Conservation (phyloP, 2,329 filamentous ascomycete genomes). For the Aotearoamyces nothofagi region DNA sequence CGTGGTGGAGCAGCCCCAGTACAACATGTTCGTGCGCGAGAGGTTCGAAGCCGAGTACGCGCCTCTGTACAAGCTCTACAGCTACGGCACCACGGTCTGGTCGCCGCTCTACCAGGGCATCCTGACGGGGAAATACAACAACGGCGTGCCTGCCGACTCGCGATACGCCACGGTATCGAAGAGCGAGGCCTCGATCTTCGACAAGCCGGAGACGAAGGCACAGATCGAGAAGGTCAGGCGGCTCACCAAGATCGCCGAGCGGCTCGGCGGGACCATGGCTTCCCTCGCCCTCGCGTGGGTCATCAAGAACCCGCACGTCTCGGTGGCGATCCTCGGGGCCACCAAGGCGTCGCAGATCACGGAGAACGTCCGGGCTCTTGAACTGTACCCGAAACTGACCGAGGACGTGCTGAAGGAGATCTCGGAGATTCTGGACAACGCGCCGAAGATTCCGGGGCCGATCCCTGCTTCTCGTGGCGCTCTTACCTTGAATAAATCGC, state of each 20-base stretch:
- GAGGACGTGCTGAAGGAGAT: conserved; percentile 34
- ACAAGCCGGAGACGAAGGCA: conserved; percentile 22
- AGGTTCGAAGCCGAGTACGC: conserved; percentile 44
- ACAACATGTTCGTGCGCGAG: conserved; percentile 44
- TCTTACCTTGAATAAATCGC: conserved; percentile 9
- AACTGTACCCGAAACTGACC: conserved; percentile 31
- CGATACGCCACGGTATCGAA: conserved; percentile 41
- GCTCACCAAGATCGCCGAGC: conserved; percentile 36
- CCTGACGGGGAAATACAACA: conserved; percentile 48
- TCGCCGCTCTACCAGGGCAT: conserved; percentile 42
- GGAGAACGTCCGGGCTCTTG: conserved; percentile 32
- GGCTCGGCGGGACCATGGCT: conserved; percentile 35
- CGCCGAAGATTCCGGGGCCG: conserved; percentile 12
- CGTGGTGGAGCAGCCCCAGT: conserved; percentile 47
- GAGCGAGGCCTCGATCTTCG: conserved; percentile 38
- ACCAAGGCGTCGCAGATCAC: conserved; percentile 34
- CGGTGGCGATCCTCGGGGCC: conserved; percentile 35
- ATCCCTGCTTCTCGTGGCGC: conserved; percentile 1
- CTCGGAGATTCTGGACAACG: conserved; percentile 26
- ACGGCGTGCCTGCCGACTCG: conserved; percentile 31
- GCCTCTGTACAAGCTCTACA: conserved; percentile 40
- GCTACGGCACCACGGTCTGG: conserved; percentile 44
- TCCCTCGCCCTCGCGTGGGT: conserved; percentile 37
- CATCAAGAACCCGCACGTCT: conserved; percentile 37
- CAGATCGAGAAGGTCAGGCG: conserved; percentile 24